Evolutionary conservation across 2,329 filamentous ascomycete genomes (phyloP).

Genomic region (Ceratocystis cubensis): DNA sequence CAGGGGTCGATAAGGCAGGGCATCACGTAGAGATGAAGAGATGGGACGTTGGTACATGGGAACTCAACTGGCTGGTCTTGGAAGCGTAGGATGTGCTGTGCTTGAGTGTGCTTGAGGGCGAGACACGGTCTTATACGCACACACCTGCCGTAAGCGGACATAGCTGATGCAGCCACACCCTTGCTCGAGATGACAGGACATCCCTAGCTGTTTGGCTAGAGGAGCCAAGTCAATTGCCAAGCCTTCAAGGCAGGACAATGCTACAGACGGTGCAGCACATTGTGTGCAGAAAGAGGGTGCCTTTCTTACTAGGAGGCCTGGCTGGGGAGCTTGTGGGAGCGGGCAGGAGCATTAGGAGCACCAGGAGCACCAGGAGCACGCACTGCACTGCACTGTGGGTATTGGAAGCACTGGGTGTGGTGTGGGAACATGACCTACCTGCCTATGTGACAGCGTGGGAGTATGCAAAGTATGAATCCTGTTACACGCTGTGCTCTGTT

Average conservation of each 20-base stretch:
- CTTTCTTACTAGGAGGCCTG: too few relatives aligned
- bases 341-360: too few relatives aligned
- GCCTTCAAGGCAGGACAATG: constrained; percentile 5
- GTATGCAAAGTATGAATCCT: not conserved
- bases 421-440: too few relatives aligned
- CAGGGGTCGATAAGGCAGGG: not conserved
- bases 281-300: not conserved
- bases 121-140: not conserved
- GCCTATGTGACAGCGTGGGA: too few relatives aligned
- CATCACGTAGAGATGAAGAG: not conserved
- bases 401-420: too few relatives aligned
- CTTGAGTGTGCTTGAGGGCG: not conserved
- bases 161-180: not conserved
- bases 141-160: not conserved
- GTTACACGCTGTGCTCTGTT: not conserved
- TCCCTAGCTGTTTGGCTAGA: constrained; percentile 13
- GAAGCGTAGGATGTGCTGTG: not conserved
- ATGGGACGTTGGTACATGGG: not conserved
- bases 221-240: constrained; percentile 8
- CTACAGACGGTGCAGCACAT: not conserved
- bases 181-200: constrained; percentile 14
- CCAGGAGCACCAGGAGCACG: too few relatives aligned
- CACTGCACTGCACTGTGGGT: too few relatives aligned
- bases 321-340: too few relatives aligned
- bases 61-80: not conserved